Conservation (phyloP, 192 early-diverging fungal species). For the Coemansia sp. region DNA sequence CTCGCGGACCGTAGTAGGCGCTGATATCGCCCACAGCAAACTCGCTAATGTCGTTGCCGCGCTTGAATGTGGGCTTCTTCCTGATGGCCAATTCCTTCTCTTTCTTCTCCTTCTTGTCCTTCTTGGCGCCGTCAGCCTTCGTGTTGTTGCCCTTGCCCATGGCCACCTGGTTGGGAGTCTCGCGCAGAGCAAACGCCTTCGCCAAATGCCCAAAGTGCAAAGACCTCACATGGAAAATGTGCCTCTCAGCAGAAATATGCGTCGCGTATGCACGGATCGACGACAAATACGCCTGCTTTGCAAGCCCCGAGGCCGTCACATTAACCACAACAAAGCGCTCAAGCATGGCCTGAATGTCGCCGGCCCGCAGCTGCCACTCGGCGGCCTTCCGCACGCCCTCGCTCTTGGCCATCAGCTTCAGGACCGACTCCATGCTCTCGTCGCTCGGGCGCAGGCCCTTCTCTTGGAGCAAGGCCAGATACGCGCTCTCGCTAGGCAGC, state of each 20-base stretch:
- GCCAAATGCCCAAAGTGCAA: slow-evolving; percentile 97
- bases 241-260: slow-evolving; percentile 75
- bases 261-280: slow-evolving; percentile 93
- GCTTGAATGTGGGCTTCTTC: slow-evolving; percentile 49
- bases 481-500: slow-evolving; percentile 84
- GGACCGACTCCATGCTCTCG: slow-evolving; percentile 58
- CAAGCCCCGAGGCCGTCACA: slow-evolving; percentile 48
- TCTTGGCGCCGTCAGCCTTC: slow-evolving; percentile 27
- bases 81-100: slow-evolving; percentile 39
- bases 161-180: slow-evolving; percentile 74
- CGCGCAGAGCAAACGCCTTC: slow-evolving; percentile 94
- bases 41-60: slow-evolving; percentile 54
- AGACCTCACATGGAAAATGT: slow-evolving; percentile 92
- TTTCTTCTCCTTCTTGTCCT: slow-evolving; percentile 42
- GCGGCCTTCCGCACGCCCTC: slow-evolving; percentile 31
- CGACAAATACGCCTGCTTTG: slow-evolving; percentile 82
- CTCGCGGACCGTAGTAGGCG: slow-evolving; percentile 46
- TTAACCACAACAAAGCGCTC: slow-evolving; percentile 44
- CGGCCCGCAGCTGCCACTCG: slow-evolving; percentile 50
- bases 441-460: slow-evolving; percentile 65
- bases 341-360: slow-evolving; percentile 44
- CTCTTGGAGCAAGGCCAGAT: slow-evolving; percentile 63
- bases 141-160: slow-evolving; percentile 52
- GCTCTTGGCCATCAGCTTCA: slow-evolving; percentile 56
- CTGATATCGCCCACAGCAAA: slow-evolving; percentile 53